phyloP scores from a whole-genome alignment of 2,329 filamentous ascomycete species.

The Coniochaeta sp. region DNA sequence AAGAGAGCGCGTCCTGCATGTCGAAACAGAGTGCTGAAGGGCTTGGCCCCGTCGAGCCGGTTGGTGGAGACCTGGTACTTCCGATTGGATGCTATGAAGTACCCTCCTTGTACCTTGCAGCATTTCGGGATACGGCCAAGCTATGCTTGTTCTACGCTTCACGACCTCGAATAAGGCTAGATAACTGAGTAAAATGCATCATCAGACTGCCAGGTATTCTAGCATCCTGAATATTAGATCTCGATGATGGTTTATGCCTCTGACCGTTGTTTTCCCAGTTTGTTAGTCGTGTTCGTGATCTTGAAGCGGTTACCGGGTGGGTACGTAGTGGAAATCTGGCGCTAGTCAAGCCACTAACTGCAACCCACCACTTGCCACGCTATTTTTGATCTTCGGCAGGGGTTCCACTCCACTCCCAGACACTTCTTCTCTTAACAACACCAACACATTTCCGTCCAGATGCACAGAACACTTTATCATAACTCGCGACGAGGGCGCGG shows the following conservation, averaged over 20 bases:
- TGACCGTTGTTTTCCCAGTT: too few relatives aligned
- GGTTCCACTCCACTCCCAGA: background rate
- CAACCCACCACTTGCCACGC: background rate
- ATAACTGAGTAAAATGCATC: background rate
- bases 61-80: too few relatives aligned
- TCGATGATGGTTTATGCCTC: too few relatives aligned
- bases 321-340: background rate
- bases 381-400: conserved; percentile 1
- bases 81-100: background rate
- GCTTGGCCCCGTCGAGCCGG: conserved; percentile 1
- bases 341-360: background rate
- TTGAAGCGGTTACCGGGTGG: background rate
- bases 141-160: background rate
- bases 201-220: background rate
- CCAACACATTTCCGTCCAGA: background rate
- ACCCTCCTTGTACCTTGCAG: background rate
- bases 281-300: background rate
- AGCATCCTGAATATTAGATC: too few relatives aligned
- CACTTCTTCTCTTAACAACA: background rate
- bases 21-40: background rate
- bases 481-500: background rate
- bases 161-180: background rate
- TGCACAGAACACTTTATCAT: background rate
- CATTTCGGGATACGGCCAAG: background rate
- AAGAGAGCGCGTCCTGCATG: too few relatives aligned